Evolutionary conservation across 495 filamentous ascomycete species (phyloP).

Genomic region (Thozetella sp.): DNA sequence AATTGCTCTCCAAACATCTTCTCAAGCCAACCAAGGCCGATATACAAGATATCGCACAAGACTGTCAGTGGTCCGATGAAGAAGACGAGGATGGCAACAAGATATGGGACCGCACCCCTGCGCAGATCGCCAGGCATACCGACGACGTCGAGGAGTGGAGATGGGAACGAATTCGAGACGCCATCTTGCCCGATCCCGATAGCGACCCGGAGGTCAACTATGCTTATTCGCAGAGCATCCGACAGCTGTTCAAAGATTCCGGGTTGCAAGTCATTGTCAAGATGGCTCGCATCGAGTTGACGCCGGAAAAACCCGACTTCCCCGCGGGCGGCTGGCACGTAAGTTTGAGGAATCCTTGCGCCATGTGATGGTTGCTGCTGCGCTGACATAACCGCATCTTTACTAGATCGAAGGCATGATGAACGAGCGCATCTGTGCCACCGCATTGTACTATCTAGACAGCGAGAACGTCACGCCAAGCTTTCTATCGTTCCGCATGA

Average conservation of each 20-base stretch:
- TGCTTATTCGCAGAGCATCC: constrained; percentile 22
- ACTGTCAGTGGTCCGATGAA: too few species aligned
- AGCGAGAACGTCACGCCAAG: constrained; percentile 59
- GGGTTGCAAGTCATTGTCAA: constrained; percentile 68
- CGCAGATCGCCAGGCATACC: too few species aligned
- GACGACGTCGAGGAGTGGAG: too few species aligned
- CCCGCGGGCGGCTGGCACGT: constrained; percentile 36
- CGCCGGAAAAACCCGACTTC: constrained; percentile 53
- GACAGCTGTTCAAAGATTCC: constrained; percentile 33
- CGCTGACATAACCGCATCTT: constrained; percentile 36
- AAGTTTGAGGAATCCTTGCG: too few species aligned
- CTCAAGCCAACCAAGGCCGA: too few species aligned
- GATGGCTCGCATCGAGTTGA: constrained; percentile 61
- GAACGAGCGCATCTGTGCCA: constrained; percentile 62
- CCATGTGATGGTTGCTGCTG: constrained; percentile 37
- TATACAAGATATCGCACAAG: too few species aligned
- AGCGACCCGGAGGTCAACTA: too few species aligned
- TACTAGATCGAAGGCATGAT: constrained; percentile 48
- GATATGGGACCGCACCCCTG: too few species aligned
- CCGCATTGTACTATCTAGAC: constrained; percentile 63
- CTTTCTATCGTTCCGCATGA: constrained; percentile 53
- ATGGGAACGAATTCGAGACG: too few species aligned
- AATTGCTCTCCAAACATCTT: too few species aligned
- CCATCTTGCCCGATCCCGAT: too few species aligned
- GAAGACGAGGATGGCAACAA: too few species aligned